Conservation (phyloP, 2,329 filamentous ascomycete species). For the Coccinonectria pachysandricola region DNA sequence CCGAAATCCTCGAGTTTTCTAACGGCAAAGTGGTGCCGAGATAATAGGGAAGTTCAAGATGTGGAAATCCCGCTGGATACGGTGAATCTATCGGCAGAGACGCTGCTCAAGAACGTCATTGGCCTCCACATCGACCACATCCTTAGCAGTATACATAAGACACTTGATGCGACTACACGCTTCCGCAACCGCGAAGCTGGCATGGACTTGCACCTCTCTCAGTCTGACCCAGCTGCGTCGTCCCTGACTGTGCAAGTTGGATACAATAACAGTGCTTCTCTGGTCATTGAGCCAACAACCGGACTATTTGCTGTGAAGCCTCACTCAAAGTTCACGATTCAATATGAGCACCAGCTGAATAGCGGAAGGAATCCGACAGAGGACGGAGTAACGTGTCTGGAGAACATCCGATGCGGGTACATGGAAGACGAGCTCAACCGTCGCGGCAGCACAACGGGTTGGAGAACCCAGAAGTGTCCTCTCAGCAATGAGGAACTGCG, state of each 20-base stretch:
- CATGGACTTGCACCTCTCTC: conserved; percentile 47
- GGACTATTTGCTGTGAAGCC: conserved; percentile 67
- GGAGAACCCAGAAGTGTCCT: conserved; percentile 42
- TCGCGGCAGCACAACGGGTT: conserved; percentile 53
- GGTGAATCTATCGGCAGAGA: conserved; percentile 60
- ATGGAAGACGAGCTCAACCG: conserved; percentile 52
- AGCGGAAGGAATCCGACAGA: conserved; percentile 42
- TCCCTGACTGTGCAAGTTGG: conserved; percentile 61
- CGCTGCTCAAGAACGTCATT: conserved; percentile 62
- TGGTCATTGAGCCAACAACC: conserved; percentile 67
- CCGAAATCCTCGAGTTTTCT: conserved; percentile 43
- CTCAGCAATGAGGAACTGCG: conserved; percentile 46
- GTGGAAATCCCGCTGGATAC: conserved; percentile 58
- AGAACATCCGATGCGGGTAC: conserved; percentile 50
- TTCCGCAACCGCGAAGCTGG: conserved; percentile 51
- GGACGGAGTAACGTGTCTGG: conserved; percentile 48
- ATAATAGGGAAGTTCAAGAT: conserved; percentile 64
- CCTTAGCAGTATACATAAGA: conserved; percentile 54
- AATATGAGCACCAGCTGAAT: conserved; percentile 58
- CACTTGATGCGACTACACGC: conserved; percentile 47
- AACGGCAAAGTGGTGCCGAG: conserved; percentile 71
- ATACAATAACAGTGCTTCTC: conserved; percentile 43
- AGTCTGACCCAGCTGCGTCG: conserved; percentile 55
- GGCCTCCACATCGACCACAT: conserved; percentile 65
- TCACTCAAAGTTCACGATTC: conserved; percentile 42